phyloP scores from a whole-genome alignment of 495 filamentous ascomycete genomes.

The Neurospora tetraspora region DNA sequence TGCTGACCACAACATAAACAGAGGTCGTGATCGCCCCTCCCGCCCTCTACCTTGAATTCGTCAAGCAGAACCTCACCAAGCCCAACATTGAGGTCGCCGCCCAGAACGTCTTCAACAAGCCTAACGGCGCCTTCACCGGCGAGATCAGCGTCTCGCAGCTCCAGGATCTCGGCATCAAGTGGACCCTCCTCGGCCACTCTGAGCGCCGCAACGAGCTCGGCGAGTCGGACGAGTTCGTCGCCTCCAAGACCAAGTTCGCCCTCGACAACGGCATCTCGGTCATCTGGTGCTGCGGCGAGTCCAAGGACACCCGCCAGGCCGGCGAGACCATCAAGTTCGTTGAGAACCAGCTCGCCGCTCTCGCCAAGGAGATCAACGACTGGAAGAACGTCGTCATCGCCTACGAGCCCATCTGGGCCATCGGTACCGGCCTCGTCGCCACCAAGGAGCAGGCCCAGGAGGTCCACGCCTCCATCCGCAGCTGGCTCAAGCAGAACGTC shows the following conservation, averaged over 20 bases:
- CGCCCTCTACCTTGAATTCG: conserved; percentile 78
- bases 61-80: conserved; percentile 55
- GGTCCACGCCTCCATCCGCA: conserved; percentile 83
- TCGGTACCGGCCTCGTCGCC: conserved; percentile 96
- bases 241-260: conserved; percentile 85
- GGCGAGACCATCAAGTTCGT: conserved; percentile 86
- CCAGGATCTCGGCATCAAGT: conserved; percentile 74
- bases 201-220: conserved; percentile 81
- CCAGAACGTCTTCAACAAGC: conserved; percentile 95
- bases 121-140: conserved; percentile 93
- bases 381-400: conserved; percentile 94
- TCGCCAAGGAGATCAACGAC: conserved; percentile 59
- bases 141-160: conserved; percentile 90
- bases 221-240: conserved; percentile 79
- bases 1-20: conserved; percentile 16
- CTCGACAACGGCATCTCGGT: conserved; percentile 79
- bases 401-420: conserved; percentile 99
- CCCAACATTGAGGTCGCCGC: conserved; percentile 65
- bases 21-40: conserved; percentile 94
- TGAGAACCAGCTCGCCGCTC: conserved; percentile 63
- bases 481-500: conserved; percentile 72
- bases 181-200: conserved; percentile 86
- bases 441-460: conserved; percentile 90
- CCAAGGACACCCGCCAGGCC: conserved; percentile 80
- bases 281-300: conserved; percentile 95